These are phyloP conservation scores for Ogataea trehaloabstinens DNA, from an alignment of 805 yeast genomes.

Conservation along the genomic window DNA sequence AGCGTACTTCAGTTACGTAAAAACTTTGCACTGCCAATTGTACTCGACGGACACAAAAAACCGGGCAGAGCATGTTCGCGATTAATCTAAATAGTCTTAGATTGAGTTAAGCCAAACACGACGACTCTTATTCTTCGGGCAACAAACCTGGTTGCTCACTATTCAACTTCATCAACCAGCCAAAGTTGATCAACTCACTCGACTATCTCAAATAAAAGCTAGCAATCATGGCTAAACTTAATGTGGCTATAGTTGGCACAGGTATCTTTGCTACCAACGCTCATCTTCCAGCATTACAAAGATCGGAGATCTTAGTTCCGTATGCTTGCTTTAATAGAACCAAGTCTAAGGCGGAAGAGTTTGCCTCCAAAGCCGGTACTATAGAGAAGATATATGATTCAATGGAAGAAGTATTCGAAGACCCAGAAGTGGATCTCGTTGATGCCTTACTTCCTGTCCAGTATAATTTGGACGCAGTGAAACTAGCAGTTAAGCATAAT, in stretches of 20 bases:
- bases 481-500: slow-evolving; percentile 64
- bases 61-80: no score
- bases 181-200: no score
- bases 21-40: no score
- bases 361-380: slow-evolving; percentile 64
- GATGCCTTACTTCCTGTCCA: slow-evolving; percentile 93
- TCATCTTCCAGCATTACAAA: slow-evolving; percentile 73
- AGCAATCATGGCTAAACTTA: slow-evolving; percentile 33
- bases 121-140: no score
- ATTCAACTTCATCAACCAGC: no score
- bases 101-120: no score
- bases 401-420: slow-evolving; percentile 63
- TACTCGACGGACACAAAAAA: no score
- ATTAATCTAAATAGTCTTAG: no score
- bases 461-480: slow-evolving; percentile 64
- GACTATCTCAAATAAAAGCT: no score
- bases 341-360: slow-evolving; percentile 73
- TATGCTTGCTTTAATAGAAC: slow-evolving; percentile 83
- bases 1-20: no score
- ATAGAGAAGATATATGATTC: slow-evolving; percentile 52
- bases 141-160: no score
- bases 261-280: slow-evolving; percentile 85
- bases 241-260: slow-evolving; percentile 72
- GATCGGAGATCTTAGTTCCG: slow-evolving; percentile 52
- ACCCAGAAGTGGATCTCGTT: slow-evolving; percentile 67